Base-by-base conservation (phyloP, 2,329 filamentous ascomycete genomes). In the Pseudopyricularia cyperi region DNA sequence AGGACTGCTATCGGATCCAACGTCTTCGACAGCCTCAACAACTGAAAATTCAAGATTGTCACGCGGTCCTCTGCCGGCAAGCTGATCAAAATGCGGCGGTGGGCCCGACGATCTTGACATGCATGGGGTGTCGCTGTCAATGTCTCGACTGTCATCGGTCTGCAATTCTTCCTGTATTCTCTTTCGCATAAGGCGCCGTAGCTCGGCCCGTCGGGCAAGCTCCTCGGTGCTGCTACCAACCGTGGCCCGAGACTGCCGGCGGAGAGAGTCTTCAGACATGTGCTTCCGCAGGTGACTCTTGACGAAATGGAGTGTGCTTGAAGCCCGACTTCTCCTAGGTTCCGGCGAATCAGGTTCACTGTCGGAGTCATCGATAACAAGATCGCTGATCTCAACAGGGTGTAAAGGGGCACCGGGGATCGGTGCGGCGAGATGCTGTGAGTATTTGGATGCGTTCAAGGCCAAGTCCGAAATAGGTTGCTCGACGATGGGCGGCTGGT, bases 101-200 rank as follows among this genome's bases (percentile, higher is more conserved):
- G 39, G 39, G 7, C 17, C 22, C 56, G 17, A 59, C 62, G 22
- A 58, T 53, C 26, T 58, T 59, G n/a, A 57, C 62, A 19, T 58
- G 57, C 19, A 11, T 5, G 56, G 54, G 12, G 54, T 57, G 5
- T 60, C 59, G 39, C 60, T 65, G 1, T 57, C 53, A 17, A 65
- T 62, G 17, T 69, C 66, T 47, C 67, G 65, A 9, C 62, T 59
- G 34, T 68, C 63, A 35, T 77, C 75, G 37, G 63, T 71, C 46
- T 73, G 69, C 3, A 82, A 65, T 57, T 81, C 78, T 44, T 79
- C 71, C 55, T 75, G 75, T n/a, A 81, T 80, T 55, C 76, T 70
- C 57, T 72, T 74, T 48, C 75, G 72, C 62, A 76, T 73, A 8
- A 80, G 64, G 19, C 76, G 70, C 57, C 71, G 75, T 52, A 82